These are phyloP conservation scores for Quercus alba DNA, from an alignment of 306 rosid genomes.

Conservation along the genomic window DNA sequence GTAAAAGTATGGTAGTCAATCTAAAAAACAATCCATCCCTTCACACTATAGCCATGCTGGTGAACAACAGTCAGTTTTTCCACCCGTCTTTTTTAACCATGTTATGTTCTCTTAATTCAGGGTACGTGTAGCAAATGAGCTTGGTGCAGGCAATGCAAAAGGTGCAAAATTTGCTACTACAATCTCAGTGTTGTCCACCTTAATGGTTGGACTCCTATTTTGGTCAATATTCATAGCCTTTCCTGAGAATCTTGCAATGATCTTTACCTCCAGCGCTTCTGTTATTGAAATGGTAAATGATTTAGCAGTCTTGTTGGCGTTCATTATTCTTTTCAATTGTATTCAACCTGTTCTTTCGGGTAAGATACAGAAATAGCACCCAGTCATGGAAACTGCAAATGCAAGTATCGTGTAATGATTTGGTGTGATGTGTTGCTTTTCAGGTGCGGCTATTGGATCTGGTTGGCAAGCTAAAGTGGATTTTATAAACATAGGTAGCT, in stretches of 20 bases:
- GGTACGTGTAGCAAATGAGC: constrained; percentile 68
- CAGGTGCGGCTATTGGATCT: constrained; percentile 69
- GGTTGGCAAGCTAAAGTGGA: constrained; percentile 61
- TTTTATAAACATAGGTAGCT: constrained; percentile 59
- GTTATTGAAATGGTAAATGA: constrained; percentile 50
- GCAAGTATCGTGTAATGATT: background rate
- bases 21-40: background rate
- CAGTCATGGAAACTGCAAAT: background rate
- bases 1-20: background rate
- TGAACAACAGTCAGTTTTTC: background rate
- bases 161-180: constrained; percentile 63
- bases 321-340: constrained; percentile 61
- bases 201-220: constrained; percentile 48
- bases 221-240: constrained; percentile 43
- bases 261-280: constrained; percentile 49
- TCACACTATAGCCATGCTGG: background rate
- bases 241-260: constrained; percentile 53
- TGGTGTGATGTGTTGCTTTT: constrained; percentile 19
- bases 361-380: background rate
- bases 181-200: constrained; percentile 49
- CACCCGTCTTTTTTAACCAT: background rate
- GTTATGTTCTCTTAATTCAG: constrained; percentile 24
- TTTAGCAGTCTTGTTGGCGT: constrained; percentile 52
- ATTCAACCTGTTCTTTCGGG: constrained; percentile 74
- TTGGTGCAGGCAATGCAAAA: constrained; percentile 65